Evolutionary conservation across 129 eudicot genomes (phyloP), one percentile per base, ranked within the genome.

Genomic region (Lactuca sativa): DNA sequence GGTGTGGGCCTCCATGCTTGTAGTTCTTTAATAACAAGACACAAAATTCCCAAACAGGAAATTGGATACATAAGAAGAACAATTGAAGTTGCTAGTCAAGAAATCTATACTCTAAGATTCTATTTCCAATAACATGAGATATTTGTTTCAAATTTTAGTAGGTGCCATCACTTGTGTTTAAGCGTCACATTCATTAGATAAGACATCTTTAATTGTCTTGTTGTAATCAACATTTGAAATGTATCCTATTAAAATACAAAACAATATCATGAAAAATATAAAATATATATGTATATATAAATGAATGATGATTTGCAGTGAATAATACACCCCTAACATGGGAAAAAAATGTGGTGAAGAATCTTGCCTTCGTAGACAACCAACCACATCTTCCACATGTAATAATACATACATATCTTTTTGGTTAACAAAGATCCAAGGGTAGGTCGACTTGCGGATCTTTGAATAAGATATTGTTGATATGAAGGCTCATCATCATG

Each of bases 381-480:
- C 56, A 73, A 73, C 56, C 71, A 73, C 71, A 62, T 77, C 63
- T 68, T 59, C 43, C 56, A 53, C 62, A 59, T 61, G 69, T 49
- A 76, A 30, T 73, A n/a, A 59, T 59, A 71, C 25, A 48, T 14
- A 58, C 33, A 25, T 64, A 34, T 44, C 52, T 44, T 44, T 53
- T 55, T 54, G 54, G 65, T 55, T 64, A 17, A 52, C 62, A 76
- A 67, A 37, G 30, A 62, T 76, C 67, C 43, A 47, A 57, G 34
- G 47, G 66, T 66, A 59, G 72, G 67, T 67, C 78, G 56, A 31
- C 2, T 30, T 64, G 72, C 64, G 33, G 71, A 74, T 74, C 58
- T 63, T 62, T 73, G 57, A 44, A 41, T 18, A 11, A 47, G 70
- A 44, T 65, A 43, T 31, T 49, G 67, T 56, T 74, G 59, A 66